These are phyloP conservation scores for Prunus armeniaca DNA, from an alignment of 306 rosid species.

Conservation along the genomic window DNA sequence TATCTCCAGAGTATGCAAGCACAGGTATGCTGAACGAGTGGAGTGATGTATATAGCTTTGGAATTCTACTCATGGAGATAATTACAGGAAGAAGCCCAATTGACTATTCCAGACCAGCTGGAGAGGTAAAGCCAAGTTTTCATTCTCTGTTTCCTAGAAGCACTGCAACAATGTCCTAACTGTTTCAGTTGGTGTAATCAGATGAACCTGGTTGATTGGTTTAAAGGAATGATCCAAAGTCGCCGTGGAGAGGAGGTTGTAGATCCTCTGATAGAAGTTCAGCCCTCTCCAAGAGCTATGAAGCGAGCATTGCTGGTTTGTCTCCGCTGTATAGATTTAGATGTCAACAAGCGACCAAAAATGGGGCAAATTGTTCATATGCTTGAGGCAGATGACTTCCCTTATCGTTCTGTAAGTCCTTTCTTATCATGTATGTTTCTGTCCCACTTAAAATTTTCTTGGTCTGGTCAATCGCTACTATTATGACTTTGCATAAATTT, in stretches of 20 bases:
- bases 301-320: constrained; percentile 83
- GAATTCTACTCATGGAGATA: constrained; percentile 93
- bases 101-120: constrained; percentile 87
- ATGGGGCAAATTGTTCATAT: constrained; percentile 98
- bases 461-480: too few relatives aligned
- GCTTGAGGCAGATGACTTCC: constrained; percentile 96
- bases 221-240: constrained; percentile 83
- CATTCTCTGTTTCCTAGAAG: constrained; percentile 2
- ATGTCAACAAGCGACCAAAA: constrained; percentile 81
- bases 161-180: constrained; percentile 11
- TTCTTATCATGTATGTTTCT: background rate
- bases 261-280: constrained; percentile 73
- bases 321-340: constrained; percentile 88
- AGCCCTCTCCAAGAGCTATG: constrained; percentile 71
- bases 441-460: too few relatives aligned
- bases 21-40: constrained; percentile 97
- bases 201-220: constrained; percentile 99
- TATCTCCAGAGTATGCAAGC: constrained; percentile 96
- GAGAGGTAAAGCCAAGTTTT: constrained; percentile 58
- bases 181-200: constrained; percentile 28
- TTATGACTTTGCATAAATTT: too few relatives aligned
- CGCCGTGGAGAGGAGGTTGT: constrained; percentile 82
- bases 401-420: constrained; percentile 73
- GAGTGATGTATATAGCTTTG: constrained; percentile 91
- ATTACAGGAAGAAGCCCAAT: constrained; percentile 94